Evolutionary conservation across 1,284 basidiomycete species (phyloP).

Genomic region (Trametes versicolor): DNA sequence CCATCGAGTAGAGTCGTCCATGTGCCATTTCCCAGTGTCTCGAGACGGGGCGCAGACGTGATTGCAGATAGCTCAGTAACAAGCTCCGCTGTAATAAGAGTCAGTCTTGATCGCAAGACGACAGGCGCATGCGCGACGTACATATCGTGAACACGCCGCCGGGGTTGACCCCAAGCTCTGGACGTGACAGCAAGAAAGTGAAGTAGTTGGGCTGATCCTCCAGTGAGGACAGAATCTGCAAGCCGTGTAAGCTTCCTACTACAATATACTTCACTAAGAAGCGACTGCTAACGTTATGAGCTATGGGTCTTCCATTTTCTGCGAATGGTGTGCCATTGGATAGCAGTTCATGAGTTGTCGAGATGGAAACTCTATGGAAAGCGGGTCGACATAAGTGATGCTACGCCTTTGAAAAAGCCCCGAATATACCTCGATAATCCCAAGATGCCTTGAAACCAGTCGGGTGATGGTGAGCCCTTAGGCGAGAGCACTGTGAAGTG

Average conservation of each 20-base stretch:
- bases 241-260: not conserved
- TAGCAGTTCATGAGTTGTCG: not conserved
- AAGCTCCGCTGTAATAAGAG: constrained; percentile 25
- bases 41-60: constrained; percentile 17
- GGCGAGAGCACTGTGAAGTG: not conserved
- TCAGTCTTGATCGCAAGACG: not conserved
- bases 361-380: not conserved
- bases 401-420: not conserved
- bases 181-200: constrained; percentile 36
- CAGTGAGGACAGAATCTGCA: constrained; percentile 30
- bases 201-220: constrained; percentile 37
- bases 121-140: constrained; percentile 4
- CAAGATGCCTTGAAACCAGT: constrained; percentile 8
- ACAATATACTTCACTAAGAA: constrained; percentile 30
- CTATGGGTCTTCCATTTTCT: not conserved
- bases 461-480: not conserved
- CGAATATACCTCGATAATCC: not conserved
- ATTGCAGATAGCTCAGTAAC: constrained; percentile 19
- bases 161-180: constrained; percentile 29
- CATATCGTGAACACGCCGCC: constrained; percentile 41
- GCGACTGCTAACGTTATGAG: not conserved
- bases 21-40: not conserved
- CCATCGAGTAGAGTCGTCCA: constrained; percentile 30
- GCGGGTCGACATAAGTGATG: not conserved
- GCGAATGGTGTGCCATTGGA: constrained; percentile 3